phyloP scores from a whole-genome alignment of 2,329 filamentous ascomycete species.

The Cordyceps cateniannulata region DNA sequence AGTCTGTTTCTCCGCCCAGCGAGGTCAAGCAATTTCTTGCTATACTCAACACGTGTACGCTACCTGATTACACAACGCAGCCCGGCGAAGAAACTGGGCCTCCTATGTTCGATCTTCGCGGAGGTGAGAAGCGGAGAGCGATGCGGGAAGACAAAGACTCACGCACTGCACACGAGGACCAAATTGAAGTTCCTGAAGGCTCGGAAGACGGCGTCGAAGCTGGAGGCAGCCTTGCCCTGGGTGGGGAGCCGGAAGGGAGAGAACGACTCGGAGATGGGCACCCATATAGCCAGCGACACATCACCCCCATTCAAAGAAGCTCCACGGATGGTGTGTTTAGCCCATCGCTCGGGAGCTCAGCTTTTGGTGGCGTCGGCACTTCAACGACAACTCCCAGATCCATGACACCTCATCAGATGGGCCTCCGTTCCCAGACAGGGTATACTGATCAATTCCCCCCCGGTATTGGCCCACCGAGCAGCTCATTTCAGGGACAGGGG shows the following conservation, averaged over 20 bases:
- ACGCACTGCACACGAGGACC: conserved; percentile 43
- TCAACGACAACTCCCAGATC: conserved; percentile 57
- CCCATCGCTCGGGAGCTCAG: conserved; percentile 39
- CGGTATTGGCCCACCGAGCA: conserved; percentile 43
- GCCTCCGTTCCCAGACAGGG: conserved; percentile 58
- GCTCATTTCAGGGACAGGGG: conserved; percentile 42
- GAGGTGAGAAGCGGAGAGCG: conserved; percentile 72
- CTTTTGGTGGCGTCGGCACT: conserved; percentile 40
- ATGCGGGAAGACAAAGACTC: conserved; percentile 67
- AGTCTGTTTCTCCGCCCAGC: neutral
- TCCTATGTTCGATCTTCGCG: conserved; percentile 74
- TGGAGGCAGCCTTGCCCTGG: conserved; percentile 77
- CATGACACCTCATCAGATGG: conserved; percentile 72
- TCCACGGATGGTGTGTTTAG: conserved; percentile 49
- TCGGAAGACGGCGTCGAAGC: conserved; percentile 74
- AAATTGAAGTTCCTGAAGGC: conserved; percentile 35
- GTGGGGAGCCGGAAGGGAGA: conserved; percentile 84
- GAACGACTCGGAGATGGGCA: conserved; percentile 48
- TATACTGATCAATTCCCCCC: conserved; percentile 56
- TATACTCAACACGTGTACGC: conserved; percentile 29
- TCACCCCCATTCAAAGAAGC: conserved; percentile 65
- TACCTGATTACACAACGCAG: conserved; percentile 19
- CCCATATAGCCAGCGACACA: conserved; percentile 55
- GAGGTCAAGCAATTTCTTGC: conserved; percentile 31
- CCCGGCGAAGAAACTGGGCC: conserved; percentile 37